Evolutionary conservation across 2,329 filamentous ascomycete species (phyloP).

Genomic region (Fusarium musae): DNA sequence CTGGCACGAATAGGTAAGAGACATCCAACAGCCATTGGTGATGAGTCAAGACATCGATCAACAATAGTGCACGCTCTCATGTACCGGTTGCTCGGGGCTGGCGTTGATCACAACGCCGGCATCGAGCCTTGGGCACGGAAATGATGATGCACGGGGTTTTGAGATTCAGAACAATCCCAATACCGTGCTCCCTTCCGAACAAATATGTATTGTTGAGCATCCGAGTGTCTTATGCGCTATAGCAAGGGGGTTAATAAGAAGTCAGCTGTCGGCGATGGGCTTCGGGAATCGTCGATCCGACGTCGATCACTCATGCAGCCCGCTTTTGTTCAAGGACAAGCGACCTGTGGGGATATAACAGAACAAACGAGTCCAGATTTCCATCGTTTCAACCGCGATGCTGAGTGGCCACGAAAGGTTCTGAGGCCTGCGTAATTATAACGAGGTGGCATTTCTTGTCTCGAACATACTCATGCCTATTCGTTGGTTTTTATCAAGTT

Average conservation of each 20-base stretch:
- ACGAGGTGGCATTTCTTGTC: conserved; percentile 1
- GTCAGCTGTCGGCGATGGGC: conserved; percentile 13
- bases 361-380: neutral
- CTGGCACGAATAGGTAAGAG: neutral
- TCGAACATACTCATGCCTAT: neutral
- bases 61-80: neutral
- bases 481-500: neutral
- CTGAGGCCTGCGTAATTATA: neutral
- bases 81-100: conserved; percentile 9
- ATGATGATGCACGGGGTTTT: neutral
- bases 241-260: conserved; percentile 2
- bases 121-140: neutral
- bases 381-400: neutral
- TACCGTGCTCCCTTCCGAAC: neutral
- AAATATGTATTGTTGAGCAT: neutral
- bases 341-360: neutral
- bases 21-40: neutral
- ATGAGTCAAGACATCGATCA: neutral
- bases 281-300: conserved; percentile 38
- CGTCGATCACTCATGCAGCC: conserved; percentile 35
- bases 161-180: neutral
- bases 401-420: neutral
- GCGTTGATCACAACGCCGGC: conserved; percentile 16
- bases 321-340: conserved; percentile 7
- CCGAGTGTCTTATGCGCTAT: neutral